These are phyloP conservation scores for Trypanosoma melophagium DNA, from an alignment of 208 protist genomes.

Conservation along the genomic window DNA sequence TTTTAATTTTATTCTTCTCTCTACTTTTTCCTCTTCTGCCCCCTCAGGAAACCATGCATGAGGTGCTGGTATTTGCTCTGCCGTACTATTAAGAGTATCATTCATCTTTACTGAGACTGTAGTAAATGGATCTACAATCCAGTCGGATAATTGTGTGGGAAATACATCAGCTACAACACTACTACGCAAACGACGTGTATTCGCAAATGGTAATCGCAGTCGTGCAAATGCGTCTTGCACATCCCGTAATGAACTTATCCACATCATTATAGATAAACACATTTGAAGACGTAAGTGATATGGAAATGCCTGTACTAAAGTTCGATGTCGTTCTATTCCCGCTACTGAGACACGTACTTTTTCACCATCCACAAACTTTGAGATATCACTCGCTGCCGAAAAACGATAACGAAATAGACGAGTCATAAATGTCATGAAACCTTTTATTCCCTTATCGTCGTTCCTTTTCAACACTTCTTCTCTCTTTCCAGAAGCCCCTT, in stretches of 20 bases:
- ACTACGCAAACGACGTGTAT: constrained; percentile 35
- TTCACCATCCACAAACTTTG: constrained; percentile 12
- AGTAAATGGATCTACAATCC: constrained; percentile 61
- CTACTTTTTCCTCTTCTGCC: constrained; percentile 27
- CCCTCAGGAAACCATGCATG: constrained; percentile 73
- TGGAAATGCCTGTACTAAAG: constrained; percentile 45
- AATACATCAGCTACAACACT: constrained; percentile 55
- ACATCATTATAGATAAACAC: constrained; percentile 64
- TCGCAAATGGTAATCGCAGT: constrained; percentile 48
- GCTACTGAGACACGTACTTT: constrained; percentile 33
- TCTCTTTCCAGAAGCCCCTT: constrained; percentile 14
- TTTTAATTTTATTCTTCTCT: constrained; percentile 36
- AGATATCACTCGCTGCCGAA: not conserved
- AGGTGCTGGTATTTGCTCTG: constrained; percentile 75
- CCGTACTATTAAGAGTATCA: constrained; percentile 47
- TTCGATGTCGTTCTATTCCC: constrained; percentile 24
- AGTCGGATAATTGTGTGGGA: constrained; percentile 58
- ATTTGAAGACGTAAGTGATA: constrained; percentile 64
- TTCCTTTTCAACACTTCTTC: not conserved
- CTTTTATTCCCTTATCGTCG: not conserved
- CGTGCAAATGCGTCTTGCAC: constrained; percentile 73
- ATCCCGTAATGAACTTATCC: constrained; percentile 58
- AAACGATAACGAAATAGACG: constrained; percentile 1
- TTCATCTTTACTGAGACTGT: constrained; percentile 52
- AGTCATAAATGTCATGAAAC: not conserved